Evolutionary conservation across 768 basidiomycete species (phyloP).

Genomic region (Tulasnella sp.): DNA sequence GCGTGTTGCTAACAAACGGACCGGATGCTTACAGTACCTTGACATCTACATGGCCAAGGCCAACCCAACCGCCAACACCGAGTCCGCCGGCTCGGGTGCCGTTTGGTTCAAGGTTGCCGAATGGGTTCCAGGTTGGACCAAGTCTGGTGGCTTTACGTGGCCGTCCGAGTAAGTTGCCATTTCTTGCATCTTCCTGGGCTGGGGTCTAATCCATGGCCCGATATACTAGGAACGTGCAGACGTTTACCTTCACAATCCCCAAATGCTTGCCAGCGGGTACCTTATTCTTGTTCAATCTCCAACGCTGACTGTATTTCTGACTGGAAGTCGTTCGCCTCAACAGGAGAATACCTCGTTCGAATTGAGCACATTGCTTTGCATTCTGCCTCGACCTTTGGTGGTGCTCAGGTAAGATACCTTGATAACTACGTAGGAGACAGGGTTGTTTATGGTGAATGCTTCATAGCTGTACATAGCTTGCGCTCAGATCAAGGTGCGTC

Average conservation of each 20-base stretch:
- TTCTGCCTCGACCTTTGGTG: slow-evolving; percentile 26
- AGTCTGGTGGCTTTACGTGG: slow-evolving; percentile 39
- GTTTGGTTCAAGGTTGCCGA: slow-evolving; percentile 46
- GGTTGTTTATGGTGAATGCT: slow-evolving; percentile 36
- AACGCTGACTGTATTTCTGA: not conserved
- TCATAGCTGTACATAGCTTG: slow-evolving; percentile 30
- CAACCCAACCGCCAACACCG: slow-evolving; percentile 39
- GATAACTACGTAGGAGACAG: not conserved
- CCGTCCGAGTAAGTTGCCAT: slow-evolving; percentile 38
- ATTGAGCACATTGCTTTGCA: slow-evolving; percentile 32
- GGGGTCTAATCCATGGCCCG: slow-evolving; percentile 18
- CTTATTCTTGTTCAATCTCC: slow-evolving; percentile 30
- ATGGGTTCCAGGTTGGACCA: slow-evolving; percentile 4
- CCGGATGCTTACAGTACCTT: slow-evolving; percentile 21
- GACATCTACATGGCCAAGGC: slow-evolving; percentile 47
- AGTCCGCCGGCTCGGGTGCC: slow-evolving; percentile 44
- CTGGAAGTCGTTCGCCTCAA: not conserved
- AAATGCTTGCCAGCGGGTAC: slow-evolving; percentile 40
- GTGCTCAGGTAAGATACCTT: slow-evolving; percentile 26
- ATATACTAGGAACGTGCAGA: slow-evolving; percentile 47
- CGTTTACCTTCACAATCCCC: slow-evolving; percentile 25
- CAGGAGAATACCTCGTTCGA: slow-evolving; percentile 31
- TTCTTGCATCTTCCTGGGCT: not conserved
- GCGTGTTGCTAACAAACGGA: not conserved
- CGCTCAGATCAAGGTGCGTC: slow-evolving; percentile 27